Base-by-base conservation (phyloP, 495 filamentous ascomycete species). In the Penicillium herquei region DNA sequence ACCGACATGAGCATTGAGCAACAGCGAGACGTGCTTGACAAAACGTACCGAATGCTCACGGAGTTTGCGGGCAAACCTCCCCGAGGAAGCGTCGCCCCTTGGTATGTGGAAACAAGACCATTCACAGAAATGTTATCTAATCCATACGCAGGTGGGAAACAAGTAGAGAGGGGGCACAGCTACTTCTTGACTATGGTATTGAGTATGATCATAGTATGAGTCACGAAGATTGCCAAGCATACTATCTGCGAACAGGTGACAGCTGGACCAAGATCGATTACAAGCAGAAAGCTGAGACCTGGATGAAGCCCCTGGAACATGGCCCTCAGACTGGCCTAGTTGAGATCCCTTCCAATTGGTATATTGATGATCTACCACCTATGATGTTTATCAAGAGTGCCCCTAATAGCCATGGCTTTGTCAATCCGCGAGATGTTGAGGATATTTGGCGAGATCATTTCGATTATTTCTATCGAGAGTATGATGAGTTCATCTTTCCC, bases 31-130 rank as follows among this genome's bases (percentile, higher is more conserved):
- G 82, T 91, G 9, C 75, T 92, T n/a, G 87, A 89, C 57, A 88
- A 90, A 68, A 89, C 86, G 1, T 90, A 86, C 64, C 78, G 78
- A 14, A 78, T 90, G 62, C 73, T 91, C 43, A 88, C 84, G 2
- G 81, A 87, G 5, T 91, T 92, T 60, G 83, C 82, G 44, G 85
- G 86, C 8, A 91, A 91, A 70, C 86, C 87, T 11, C 89, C 87
- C 0, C 71, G 85, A 9, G 87, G 87, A 8, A 84, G 78, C 45
- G 87, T 88, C 0, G 82, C 82, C 12, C 82, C 81, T 2, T 80
- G 76, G 64, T 64, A 57, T 8, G 39, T 46, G 35, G 48, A 7
- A 18, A 6, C 4, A 43, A 43, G 9, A 16, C 8, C 8, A 30
- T 46, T 1, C 33, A 18, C 11, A 30, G 10, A 5, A 32, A 16